Conservation (phyloP, 2,329 filamentous ascomycete species). For the Hirsutella minnesotensis region DNA sequence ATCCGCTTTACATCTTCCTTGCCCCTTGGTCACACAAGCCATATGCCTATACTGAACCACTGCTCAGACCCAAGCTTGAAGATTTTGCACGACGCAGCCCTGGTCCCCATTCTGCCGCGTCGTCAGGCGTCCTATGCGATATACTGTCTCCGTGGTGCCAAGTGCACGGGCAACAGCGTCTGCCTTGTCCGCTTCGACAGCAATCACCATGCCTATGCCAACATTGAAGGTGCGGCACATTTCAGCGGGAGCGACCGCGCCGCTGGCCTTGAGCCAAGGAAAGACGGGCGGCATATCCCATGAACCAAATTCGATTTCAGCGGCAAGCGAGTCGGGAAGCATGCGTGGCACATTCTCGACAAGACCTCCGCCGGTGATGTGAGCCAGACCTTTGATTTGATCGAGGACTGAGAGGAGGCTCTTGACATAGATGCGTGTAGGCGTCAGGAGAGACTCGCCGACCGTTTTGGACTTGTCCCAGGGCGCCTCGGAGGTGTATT, state of each 20-base stretch:
- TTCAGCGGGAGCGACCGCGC: constrained; percentile 63
- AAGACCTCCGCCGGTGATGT: constrained; percentile 92
- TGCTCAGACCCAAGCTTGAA: constrained; percentile 19
- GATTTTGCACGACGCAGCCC: constrained; percentile 21
- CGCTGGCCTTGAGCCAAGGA: constrained; percentile 66
- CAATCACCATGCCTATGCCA: constrained; percentile 86
- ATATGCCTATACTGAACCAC: no score
- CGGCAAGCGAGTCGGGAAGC: constrained; percentile 67
- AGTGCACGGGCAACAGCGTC: constrained; percentile 49
- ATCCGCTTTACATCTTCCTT: no score
- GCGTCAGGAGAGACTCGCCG: constrained; percentile 71
- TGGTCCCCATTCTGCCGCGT: constrained; percentile 30
- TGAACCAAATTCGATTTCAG: constrained; percentile 63
- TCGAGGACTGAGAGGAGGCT: constrained; percentile 56
- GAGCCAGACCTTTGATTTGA: constrained; percentile 81
- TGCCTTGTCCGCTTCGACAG: constrained; percentile 56
- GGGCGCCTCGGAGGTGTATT: constrained; percentile 61
- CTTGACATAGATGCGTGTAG: constrained; percentile 89
- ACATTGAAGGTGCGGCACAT: constrained; percentile 93
- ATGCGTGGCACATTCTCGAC: constrained; percentile 91
- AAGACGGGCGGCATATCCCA: constrained; percentile 76
- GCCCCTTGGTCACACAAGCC: no score
- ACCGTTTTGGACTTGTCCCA: constrained; percentile 57
- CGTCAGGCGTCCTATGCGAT: constrained; percentile 60
- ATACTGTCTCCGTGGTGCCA: constrained; percentile 60